phyloP scores from a whole-genome alignment of 306 rosid genomes.

The Mucuna pruriens region DNA sequence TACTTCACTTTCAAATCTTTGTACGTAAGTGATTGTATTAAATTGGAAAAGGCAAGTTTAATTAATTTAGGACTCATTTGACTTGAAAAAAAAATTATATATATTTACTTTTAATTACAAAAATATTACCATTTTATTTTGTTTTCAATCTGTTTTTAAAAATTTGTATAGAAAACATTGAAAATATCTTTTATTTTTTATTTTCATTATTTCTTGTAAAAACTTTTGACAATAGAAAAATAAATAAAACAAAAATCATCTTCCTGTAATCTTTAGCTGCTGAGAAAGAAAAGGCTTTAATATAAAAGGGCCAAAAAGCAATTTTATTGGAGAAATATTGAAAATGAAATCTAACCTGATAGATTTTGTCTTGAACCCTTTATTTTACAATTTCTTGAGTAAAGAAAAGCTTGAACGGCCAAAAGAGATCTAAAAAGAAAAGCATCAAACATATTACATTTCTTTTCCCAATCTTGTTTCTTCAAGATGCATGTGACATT shows the following conservation, averaged over 20 bases:
- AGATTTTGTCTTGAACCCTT: constrained; percentile 11
- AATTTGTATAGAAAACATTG: background rate
- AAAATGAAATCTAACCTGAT: constrained; percentile 31
- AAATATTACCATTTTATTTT: background rate
- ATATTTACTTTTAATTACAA: background rate
- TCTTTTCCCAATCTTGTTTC: background rate
- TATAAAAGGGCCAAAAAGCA: background rate
- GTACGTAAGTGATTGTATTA: background rate
- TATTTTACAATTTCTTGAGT: constrained; percentile 13
- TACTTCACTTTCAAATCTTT: background rate
- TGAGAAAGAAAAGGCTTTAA: background rate
- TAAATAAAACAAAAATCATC: background rate
- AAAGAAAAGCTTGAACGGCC: background rate
- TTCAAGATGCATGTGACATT: background rate
- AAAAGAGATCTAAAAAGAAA: background rate
- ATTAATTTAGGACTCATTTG: background rate
- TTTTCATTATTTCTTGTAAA: background rate
- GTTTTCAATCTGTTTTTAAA: background rate
- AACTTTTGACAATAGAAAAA: background rate
- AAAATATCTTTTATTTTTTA: background rate
- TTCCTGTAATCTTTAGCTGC: background rate
- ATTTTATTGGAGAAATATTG: background rate
- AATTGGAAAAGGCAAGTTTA: background rate
- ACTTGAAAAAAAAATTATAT: background rate
- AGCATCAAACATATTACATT: constrained; percentile 17